phyloP scores from a whole-genome alignment of 129 eudicot species.

The Calendula officinalis region DNA sequence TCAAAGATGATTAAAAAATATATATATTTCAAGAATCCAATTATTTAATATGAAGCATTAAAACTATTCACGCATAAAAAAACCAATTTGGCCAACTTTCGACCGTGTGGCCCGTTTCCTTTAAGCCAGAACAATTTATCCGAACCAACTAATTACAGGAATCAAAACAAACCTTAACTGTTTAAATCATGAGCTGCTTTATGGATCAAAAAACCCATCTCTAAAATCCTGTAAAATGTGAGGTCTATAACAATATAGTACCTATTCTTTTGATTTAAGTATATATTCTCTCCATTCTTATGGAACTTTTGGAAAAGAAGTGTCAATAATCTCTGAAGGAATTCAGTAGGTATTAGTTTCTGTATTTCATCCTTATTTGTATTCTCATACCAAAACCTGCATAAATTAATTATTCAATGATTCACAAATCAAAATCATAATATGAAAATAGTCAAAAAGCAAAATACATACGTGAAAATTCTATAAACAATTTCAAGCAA shows the following conservation, averaged over 20 bases:
- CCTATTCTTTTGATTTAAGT: background rate
- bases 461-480: too few relatives aligned
- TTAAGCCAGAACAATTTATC: too few relatives aligned
- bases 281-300: background rate
- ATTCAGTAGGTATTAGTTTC: background rate
- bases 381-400: background rate
- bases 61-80: background rate
- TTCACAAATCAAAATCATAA: too few relatives aligned
- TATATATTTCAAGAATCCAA: background rate
- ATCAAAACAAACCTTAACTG: conserved; percentile 55
- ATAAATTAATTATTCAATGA: too few relatives aligned
- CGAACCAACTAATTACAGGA: background rate
- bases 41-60: background rate
- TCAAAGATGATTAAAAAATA: background rate
- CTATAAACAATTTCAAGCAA: too few relatives aligned
- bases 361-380: background rate
- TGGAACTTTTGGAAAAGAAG: background rate
- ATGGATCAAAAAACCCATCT: background rate
- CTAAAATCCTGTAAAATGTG: background rate
- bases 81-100: background rate
- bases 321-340: background rate
- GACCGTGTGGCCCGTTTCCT: background rate
- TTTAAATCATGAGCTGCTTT: too few relatives aligned
- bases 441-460: too few relatives aligned
- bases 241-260: background rate